Base-by-base conservation (phyloP, 2,329 filamentous ascomycete species). In the Neofusicoccum parvum region DNA sequence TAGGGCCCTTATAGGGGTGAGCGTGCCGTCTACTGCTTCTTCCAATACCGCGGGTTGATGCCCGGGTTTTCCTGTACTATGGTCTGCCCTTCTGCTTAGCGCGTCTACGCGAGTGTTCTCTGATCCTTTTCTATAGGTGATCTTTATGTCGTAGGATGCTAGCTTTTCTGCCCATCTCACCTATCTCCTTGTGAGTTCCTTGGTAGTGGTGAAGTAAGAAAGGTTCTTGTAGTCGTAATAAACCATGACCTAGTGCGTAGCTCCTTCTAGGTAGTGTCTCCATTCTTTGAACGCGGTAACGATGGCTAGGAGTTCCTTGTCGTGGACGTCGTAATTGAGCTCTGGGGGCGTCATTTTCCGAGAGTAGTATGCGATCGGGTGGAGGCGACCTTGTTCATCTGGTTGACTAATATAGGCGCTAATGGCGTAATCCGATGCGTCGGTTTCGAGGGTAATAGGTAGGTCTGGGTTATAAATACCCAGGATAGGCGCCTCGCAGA, bases 121-220 rank as follows among this genome's bases (percentile, higher is more conserved):
- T 5, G 14, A 53, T 53, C 49, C 27, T 23, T 53, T 53, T 36
- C 23, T 36, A 17, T 53, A 53, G 23, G 27, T 53, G 17, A 53
- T 53, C 49, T 53, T 53, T 53, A 53, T 53, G 17, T 53, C n/a
- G n/a, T 53, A 53, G n/a, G 32, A 53, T 20, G 23, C 50, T 39
- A n/a, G n/a, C n/a, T n/a, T n/a, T n/a, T n/a, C n/a, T n/a, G n/a
- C n/a, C n/a, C n/a, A n/a, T n/a, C n/a, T n/a, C n/a, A n/a, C n/a
- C n/a, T n/a, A n/a, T n/a, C n/a, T n/a, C n/a, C n/a, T n/a, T n/a
- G n/a, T n/a, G n/a, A n/a, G n/a, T n/a, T n/a, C n/a, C n/a, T n/a
- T n/a, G n/a, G n/a, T n/a, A n/a, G n/a, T n/a, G n/a, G n/a, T n/a
- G n/a, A n/a, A n/a, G n/a, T n/a, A n/a, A n/a, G n/a, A n/a, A n/a